phyloP scores from a whole-genome alignment of 495 filamentous ascomycete genomes.

The Penicillium argentinense region DNA sequence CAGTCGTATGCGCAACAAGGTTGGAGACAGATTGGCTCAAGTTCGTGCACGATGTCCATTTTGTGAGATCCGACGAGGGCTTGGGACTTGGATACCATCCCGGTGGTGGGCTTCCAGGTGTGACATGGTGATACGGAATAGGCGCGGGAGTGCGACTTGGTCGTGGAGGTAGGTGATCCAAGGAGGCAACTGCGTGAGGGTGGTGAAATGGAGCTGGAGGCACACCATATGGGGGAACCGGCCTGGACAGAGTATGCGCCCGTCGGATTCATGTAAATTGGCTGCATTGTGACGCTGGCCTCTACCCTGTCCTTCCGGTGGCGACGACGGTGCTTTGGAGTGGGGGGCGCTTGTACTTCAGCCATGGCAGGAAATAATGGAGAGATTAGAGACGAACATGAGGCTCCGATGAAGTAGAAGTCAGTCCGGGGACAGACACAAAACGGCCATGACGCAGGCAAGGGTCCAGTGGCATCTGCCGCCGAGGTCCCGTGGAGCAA shows the following conservation, averaged over 20 bases:
- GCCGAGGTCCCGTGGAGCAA: not conserved
- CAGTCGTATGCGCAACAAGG: conserved; percentile 14
- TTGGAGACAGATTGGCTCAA: conserved; percentile 15
- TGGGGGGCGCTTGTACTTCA: too few relatives aligned
- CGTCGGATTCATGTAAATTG: not conserved
- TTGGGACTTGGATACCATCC: not conserved
- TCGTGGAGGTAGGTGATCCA: conserved; percentile 3
- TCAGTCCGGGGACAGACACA: not conserved
- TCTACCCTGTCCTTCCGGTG: not conserved
- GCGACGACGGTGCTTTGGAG: too few relatives aligned
- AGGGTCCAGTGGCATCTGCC: not conserved
- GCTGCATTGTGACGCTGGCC: not conserved
- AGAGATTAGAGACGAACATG: not conserved
- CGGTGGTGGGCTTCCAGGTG: not conserved
- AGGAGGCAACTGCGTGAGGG: not conserved
- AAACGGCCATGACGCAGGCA: conserved; percentile 1
- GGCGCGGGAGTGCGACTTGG: not conserved
- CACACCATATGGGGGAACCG: too few relatives aligned
- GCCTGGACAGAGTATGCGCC: not conserved
- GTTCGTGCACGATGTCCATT: conserved; percentile 17
- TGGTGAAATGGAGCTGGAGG: not conserved
- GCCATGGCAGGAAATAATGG: not conserved
- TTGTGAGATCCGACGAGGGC: conserved; percentile 5
- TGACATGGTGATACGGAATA: not conserved
- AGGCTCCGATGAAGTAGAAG: not conserved